Base-by-base conservation (phyloP, 495 filamentous ascomycete species). In the Parachaetomium inaequale region DNA sequence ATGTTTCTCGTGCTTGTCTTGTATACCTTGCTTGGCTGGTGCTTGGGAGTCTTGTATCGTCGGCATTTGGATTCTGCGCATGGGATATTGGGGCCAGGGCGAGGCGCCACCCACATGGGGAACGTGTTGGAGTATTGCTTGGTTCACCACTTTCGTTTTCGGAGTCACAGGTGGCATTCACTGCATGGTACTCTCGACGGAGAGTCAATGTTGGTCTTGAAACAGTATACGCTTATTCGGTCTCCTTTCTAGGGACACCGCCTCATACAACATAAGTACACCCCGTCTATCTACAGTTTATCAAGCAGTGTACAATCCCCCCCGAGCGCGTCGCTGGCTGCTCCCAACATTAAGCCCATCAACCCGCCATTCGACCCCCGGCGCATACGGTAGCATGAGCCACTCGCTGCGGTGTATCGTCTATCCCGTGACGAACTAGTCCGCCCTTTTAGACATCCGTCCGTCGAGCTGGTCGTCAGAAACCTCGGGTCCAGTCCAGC, bases 201-300 rank as follows among this genome's bases (percentile, higher is more conserved):
- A 15, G 45, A 23, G 45, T 26, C 23, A 14, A 7, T 38, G 19
- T 4, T 54, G 32, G 51, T 38, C 19, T 36, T 38, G 19, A 54
- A 40, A 54, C n/a, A 38, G 31, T 25, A 28, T 36, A 36, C 32
- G 51, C 31, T 36, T 54, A 2, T 25, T 54, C 17, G 31, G 25
- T 36, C 51, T 31, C 51, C 15, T 21, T 12, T 25, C 21, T 25
- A 25, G 51, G 51, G n/a, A 11, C 4, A 7, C 32, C n/a, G 10
- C 19, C n/a, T 54, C 51, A 38, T 36, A 54, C 51, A 31, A 38
- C 51, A 54, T 36, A 23, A 10, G 17, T 34, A 21, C 51, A 36
- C n/a, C 26, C 31, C 31, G 31, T 54, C 51, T 54, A 38, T 54
- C 32, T 54, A 54, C 51, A 38, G 31, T 15, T 38, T 38, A 23